Conservation (phyloP, 192 early-diverging fungal species). For the Rhizophagus prolifer region DNA sequence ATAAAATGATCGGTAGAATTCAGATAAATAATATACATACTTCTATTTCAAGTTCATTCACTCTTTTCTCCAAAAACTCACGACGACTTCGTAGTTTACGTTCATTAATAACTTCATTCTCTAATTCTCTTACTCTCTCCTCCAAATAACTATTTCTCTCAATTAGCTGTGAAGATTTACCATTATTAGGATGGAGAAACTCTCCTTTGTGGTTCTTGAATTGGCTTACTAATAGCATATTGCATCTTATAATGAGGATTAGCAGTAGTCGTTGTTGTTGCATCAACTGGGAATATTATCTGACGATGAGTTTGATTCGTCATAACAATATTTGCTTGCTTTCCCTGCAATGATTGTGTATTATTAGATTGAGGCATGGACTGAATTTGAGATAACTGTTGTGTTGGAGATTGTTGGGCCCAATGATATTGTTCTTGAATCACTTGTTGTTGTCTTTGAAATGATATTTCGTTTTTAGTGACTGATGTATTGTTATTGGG, state of each 20-base stretch:
- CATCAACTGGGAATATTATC: constrained; percentile 10
- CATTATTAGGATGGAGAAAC: not conserved
- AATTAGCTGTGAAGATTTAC: constrained; percentile 5
- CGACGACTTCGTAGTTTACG: constrained; percentile 12
- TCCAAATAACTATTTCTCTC: constrained; percentile 23
- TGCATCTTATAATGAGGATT: constrained; percentile 7
- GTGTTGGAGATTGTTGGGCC: not conserved
- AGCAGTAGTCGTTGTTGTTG: not conserved
- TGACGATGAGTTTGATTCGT: not conserved
- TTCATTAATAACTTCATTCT: constrained; percentile 28
- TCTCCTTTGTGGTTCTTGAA: constrained; percentile 2
- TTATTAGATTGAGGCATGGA: not conserved
- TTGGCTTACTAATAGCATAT: not conserved
- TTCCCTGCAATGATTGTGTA: not conserved
- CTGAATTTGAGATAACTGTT: not conserved
- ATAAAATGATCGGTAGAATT: not conserved
- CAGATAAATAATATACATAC: not conserved
- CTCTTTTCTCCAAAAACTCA: constrained; percentile 20
- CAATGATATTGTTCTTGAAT: not conserved
- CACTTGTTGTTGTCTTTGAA: not conserved
- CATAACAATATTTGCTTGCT: not conserved
- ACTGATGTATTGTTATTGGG: not conserved
- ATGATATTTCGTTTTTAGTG: not conserved
- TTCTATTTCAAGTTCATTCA: constrained; percentile 26
- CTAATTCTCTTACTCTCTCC: constrained; percentile 18